Evolutionary conservation across 2,329 filamentous ascomycete species (phyloP), one percentile per base, ranked within the genome.

Genomic region (Dryadomyces quercus-mongolicae): DNA sequence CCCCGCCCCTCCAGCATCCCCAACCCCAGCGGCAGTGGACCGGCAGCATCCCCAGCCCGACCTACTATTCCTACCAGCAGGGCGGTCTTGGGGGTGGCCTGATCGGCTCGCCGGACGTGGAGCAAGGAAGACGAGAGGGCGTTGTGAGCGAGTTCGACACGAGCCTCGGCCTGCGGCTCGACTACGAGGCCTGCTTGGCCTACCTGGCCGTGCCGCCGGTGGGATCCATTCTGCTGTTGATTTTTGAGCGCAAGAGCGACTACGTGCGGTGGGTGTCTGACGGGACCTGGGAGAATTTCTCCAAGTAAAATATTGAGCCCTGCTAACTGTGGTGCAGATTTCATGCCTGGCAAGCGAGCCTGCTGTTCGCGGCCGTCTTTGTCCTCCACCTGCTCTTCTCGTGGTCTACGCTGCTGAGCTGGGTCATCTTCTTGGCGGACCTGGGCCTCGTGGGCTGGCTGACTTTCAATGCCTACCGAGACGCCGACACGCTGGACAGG

Each of bases 191-290:
- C 6, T 88, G 85, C 66, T 71, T 96, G 64, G 92, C 93, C 52
- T 98, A 98, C 68, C 66, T 96, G 58, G 74, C 86, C 51, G 71
- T 95, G 15, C 93, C 93, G 58, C 93, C 93, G 1, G 76, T 91
- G 0, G 93, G 92, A 2, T 88, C 86, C 3, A 88, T 96, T 25
- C 68, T 95, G 60, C 70, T 98, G 62, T 70, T 98, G 60, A 79
- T 97, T 47, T 67, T 92, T 59, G 93, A 98, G 76, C 82, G 91
- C 65, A 93, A 95, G 74, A 96, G 90, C 65, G 93, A 98, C 71
- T 98, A 95, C 69, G 93, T 98, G 55, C 80, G 93, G 87, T 92
- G 70, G 56, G 79, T 60, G 44, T 15, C 18, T 54, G 36, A 53
- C 5, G n/a, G n/a, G n/a, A n/a, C n/a, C n/a, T n/a, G n/a, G n/a